Evolutionary conservation across 2,329 filamentous ascomycete species (phyloP), one percentile per base, ranked within the genome.

Genomic region (Sordariomycetes sp.): DNA sequence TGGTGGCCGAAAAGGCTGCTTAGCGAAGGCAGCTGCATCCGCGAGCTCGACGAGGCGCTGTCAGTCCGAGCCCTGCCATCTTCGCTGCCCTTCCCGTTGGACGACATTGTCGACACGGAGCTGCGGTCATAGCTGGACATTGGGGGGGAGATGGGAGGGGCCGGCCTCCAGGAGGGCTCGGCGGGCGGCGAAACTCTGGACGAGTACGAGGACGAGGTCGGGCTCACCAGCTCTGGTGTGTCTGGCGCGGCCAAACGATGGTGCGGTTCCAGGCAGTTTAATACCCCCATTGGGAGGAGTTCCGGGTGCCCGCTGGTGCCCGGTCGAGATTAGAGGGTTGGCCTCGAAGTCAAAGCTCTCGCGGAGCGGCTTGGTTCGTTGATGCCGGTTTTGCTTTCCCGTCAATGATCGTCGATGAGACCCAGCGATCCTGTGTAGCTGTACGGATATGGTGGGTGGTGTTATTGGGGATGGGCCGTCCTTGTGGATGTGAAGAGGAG

Each of bases 101-200:
- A 63, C 62, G 70, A 69, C 73, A 76, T 73, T 59, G 74, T 55
- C n/a, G 50, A 52, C n/a, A 52, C n/a, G 22, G 53, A 52, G 45
- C 52, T 32, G 24, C 53, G 53, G 59, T 79, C 79, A 80, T 81
- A 77, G 68, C 72, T 76, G 65, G 78, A 78, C 80, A 82, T 82
- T 62, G 76, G 76, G 66, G 78, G 74, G 61, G 78, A 78, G 60
- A 76, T 69, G 59, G 75, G 74, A 59, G 69, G 67, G 28, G 56
- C 56, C 55, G 69, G 69, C 55, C 69, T 71, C 74, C 76, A 77
- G 58, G 69, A 65, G 63, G 72, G 70, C 61, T 77, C 76, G 64
- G 73, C 74, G 55, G 70, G 65, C 42, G 68, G 67, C 22, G 68
- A 70, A 25, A 71, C 70, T 65, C 70, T 73, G 55, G 73, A 74